Evolutionary conservation across 2,329 filamentous ascomycete genomes (phyloP).

Genomic region (Lecanoromycetidae sp.): DNA sequence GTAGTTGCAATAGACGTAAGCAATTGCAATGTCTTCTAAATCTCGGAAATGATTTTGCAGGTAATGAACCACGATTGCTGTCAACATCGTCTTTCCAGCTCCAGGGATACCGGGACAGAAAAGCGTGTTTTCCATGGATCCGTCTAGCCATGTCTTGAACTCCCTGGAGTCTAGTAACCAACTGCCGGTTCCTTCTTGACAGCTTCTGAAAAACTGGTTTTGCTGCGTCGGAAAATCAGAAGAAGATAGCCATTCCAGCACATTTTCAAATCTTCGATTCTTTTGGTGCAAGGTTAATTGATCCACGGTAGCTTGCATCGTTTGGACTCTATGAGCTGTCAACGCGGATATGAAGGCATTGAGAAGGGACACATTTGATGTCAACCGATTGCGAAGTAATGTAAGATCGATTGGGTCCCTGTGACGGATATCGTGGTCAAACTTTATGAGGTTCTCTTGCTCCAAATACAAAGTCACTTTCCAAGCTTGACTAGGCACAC

Average conservation of each 20-base stretch:
- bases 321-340: background rate
- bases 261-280: background rate
- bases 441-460: too few relatives aligned
- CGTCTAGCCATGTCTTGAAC: conserved; percentile 5
- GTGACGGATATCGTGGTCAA: too few relatives aligned
- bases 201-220: background rate
- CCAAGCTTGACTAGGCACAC: too few relatives aligned
- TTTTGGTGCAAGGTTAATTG: background rate
- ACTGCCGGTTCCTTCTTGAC: conserved; percentile 1
- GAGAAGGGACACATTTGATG: background rate
- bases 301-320: background rate
- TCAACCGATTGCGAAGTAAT: too few relatives aligned
- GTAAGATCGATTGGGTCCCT: too few relatives aligned
- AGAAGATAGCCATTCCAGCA: background rate
- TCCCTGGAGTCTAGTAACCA: background rate
- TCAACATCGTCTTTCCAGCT: conserved; percentile 9
- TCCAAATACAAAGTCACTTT: too few relatives aligned
- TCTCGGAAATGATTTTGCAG: background rate
- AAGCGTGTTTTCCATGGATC: background rate
- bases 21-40: background rate
- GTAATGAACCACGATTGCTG: background rate
- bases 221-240: conserved; percentile 2
- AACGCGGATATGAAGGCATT: background rate
- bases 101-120: conserved; percentile 11
- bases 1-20: conserved; percentile 10